These are phyloP conservation scores for Metschnikowia borealis DNA, from an alignment of 805 yeast genomes.

Conservation along the genomic window DNA sequence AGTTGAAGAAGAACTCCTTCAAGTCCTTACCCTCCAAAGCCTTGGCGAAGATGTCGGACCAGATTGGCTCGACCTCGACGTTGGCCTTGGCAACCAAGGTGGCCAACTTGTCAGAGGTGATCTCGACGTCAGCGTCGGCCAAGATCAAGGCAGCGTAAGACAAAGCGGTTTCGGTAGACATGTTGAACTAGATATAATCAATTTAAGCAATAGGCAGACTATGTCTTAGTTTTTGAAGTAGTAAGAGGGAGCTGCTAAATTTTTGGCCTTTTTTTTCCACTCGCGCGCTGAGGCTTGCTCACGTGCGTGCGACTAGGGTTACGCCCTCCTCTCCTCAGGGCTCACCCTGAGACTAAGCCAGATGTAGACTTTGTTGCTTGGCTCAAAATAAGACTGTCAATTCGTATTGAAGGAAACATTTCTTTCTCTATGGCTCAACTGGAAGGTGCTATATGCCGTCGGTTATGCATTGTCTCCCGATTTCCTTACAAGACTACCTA, in stretches of 20 bases:
- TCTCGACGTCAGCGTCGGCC: conserved; percentile 46
- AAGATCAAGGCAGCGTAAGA: conserved; percentile 50
- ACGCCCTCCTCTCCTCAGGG: not conserved
- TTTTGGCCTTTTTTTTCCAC: conserved; percentile 11
- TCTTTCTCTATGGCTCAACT: not conserved
- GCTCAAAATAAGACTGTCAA: not conserved
- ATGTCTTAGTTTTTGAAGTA: conserved; percentile 36
- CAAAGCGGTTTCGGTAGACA: conserved; percentile 48
- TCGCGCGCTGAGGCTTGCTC: conserved; percentile 5
- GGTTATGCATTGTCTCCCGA: not conserved
- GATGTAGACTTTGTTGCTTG: not conserved
- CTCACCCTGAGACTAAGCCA: not conserved
- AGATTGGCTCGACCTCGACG: conserved; percentile 43
- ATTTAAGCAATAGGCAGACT: conserved; percentile 49
- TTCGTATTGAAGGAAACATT: too few species aligned
- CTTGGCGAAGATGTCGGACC: conserved; percentile 47
- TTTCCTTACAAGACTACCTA: not conserved
- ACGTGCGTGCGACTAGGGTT: conserved; percentile 16
- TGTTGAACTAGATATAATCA: conserved; percentile 47
- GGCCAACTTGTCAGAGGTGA: conserved; percentile 42
- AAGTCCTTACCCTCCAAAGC: conserved; percentile 46
- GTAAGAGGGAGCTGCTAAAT: conserved; percentile 5
- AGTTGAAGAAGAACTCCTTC: conserved; percentile 48
- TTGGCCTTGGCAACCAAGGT: conserved; percentile 40
- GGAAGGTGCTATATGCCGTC: not conserved